phyloP scores from a whole-genome alignment of 1,284 basidiomycete species.

The Cystobasidium pallidum region DNA sequence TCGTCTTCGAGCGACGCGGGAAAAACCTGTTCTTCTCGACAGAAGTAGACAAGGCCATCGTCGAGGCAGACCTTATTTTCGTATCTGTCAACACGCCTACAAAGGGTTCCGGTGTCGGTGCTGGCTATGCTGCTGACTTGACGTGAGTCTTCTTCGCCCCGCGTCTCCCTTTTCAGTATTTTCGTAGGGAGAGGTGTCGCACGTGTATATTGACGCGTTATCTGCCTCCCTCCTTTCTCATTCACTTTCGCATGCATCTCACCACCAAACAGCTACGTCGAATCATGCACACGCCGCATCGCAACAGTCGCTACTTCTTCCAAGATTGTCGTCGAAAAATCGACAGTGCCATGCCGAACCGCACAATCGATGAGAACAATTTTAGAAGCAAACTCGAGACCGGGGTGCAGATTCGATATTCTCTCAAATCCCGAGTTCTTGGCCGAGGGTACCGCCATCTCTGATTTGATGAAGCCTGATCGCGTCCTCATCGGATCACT shows the following conservation, averaged over 20 bases:
- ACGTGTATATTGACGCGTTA: slow-evolving; percentile 5
- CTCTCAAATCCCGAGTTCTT: slow-evolving; percentile 99
- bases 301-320: slow-evolving; percentile 84
- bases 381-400: slow-evolving; percentile 94
- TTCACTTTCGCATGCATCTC: too few relatives aligned
- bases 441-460: slow-evolving; percentile 94
- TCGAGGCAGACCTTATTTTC: slow-evolving; percentile 78
- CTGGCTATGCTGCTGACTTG: slow-evolving; percentile 95
- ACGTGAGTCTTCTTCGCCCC: slow-evolving; percentile 65
- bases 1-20: slow-evolving; percentile 84
- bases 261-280: slow-evolving; percentile 75
- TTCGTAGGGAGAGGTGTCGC: too few relatives aligned
- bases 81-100: slow-evolving; percentile 89
- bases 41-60: slow-evolving; percentile 89
- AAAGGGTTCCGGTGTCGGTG: slow-evolving; percentile 95
- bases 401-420: slow-evolving; percentile 91
- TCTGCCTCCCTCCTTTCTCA: not conserved
- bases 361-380: slow-evolving; percentile 99
- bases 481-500: slow-evolving; percentile 96
- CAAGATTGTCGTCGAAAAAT: slow-evolving; percentile 99
- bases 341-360: slow-evolving; percentile 96
- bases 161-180: not conserved
- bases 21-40: slow-evolving; percentile 97
- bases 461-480: slow-evolving; percentile 84
- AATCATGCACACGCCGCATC: slow-evolving; percentile 92